Evolutionary conservation across 805 yeast genomes (phyloP).

Genomic region (Zygoascus bituminiphila): DNA sequence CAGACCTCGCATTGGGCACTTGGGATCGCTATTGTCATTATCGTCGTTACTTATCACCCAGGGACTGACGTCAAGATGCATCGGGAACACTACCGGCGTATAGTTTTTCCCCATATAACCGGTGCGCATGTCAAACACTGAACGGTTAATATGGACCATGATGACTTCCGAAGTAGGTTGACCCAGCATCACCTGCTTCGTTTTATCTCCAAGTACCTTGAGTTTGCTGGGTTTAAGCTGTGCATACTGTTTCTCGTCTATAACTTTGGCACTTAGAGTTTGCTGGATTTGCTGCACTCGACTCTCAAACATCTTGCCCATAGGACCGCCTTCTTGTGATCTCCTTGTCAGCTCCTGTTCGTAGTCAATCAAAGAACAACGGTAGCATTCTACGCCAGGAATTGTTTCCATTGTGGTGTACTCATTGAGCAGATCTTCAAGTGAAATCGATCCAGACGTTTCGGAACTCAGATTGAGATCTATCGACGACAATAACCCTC

Average conservation of each 20-base stretch:
- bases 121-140: constrained; percentile 83
- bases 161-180: constrained; percentile 62
- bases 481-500: constrained; percentile 50
- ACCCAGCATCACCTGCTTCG: constrained; percentile 72
- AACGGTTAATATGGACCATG: constrained; percentile 82
- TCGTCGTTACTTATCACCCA: constrained; percentile 57
- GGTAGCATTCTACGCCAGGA: constrained; percentile 88
- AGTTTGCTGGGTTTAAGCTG: constrained; percentile 65
- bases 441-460: constrained; percentile 7
- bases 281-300: constrained; percentile 42
- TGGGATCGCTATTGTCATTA: constrained; percentile 67
- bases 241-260: constrained; percentile 73
- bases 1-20: constrained; percentile 44
- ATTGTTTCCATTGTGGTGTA: constrained; percentile 63
- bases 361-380: constrained; percentile 60
- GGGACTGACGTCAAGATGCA: constrained; percentile 54
- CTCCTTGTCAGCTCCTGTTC: constrained; percentile 23
- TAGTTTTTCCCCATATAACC: constrained; percentile 78
- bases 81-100: constrained; percentile 72
- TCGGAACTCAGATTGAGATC: constrained; percentile 24
- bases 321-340: neutral
- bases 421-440: constrained; percentile 23
- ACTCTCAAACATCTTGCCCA: constrained; percentile 28
- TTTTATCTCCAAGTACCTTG: constrained; percentile 67
- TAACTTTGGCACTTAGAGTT: constrained; percentile 51